Evolutionary conservation across 305 asterid genomes (phyloP), one percentile per base, ranked within the genome.

Genomic region (Ajuga reptans): DNA sequence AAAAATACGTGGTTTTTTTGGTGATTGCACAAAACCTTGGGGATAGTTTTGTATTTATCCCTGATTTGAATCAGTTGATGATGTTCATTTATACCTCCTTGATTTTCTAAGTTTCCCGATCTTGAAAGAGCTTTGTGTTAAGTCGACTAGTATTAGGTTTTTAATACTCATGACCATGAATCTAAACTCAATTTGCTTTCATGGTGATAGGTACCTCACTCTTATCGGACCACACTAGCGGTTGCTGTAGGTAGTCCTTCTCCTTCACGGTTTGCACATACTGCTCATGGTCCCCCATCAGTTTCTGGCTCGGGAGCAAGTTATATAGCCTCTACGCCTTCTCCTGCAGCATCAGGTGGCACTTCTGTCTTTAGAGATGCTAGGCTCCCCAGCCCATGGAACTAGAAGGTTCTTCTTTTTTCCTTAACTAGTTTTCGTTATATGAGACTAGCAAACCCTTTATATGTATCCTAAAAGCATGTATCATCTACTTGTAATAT

Each of bases 291-390:
- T 39, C 84, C 77, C 24, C 78, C 89, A 15, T 73, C 88, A 0
- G 83, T 87, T 31, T 81, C 94, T 49, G 77, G 82, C 27, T 87
- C 96, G 2, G 96, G 86, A 77, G 80, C 95, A 49, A 86, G 83
- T 78, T 83, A 80, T 42, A 72, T 80, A 42, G 72, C 88, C 16
- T 92, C 96, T 39, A 86, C 98, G 61, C 98, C 96, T 45, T 91
- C 96, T 75, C 98, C 96, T 49, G 95, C 89, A 2, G 95, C 96
- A 75, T 89, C 95, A n/a, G 95, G 96, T 29, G 92, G 96, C 76
- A 89, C 91, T 27, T 85, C 98, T 8, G 86, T 78, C 59, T 86
- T 87, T 34, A 78, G 92, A 75, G 95, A 87, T 69, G 81, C 64
- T 53, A 80, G 80, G 81, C 82, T 84, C 53, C 82, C 88, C 16